phyloP scores from a whole-genome alignment of 2,329 filamentous ascomycete species.

The Ophiosphaerella korrae region DNA sequence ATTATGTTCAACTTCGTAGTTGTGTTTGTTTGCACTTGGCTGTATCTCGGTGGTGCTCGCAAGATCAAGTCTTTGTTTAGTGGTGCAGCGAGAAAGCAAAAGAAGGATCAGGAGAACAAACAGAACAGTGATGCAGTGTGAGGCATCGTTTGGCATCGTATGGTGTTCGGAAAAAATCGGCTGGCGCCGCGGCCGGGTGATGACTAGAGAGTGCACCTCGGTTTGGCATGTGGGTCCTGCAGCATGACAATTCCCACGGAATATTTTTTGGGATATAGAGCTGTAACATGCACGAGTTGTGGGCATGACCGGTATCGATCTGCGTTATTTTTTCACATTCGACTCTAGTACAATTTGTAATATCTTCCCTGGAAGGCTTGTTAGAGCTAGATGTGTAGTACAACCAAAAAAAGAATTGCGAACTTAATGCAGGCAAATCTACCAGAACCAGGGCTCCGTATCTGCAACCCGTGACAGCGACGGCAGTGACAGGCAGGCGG shows the following conservation, averaged over 20 bases:
- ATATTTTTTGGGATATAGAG: background rate
- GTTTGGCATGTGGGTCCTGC: constrained; percentile 16
- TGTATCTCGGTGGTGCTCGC: constrained; percentile 55
- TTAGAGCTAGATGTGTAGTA: too few species aligned
- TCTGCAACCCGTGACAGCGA: background rate
- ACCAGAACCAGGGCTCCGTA: background rate
- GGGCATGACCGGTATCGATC: too few species aligned
- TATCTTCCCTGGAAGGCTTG: background rate
- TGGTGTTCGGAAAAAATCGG: constrained; percentile 31
- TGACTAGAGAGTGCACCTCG: constrained; percentile 8
- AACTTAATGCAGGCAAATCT: background rate
- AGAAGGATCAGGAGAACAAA: constrained; percentile 34
- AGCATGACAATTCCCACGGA: constrained; percentile 29
- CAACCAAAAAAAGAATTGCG: too few species aligned
- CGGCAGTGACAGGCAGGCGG: background rate
- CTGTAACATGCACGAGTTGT: background rate
- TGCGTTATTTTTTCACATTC: background rate
- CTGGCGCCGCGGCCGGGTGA: constrained; percentile 32
- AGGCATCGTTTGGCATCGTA: constrained; percentile 7
- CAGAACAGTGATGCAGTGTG: constrained; percentile 30
- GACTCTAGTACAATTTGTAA: background rate
- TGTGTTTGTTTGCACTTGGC: constrained; percentile 60
- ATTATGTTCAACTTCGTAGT: constrained; percentile 67
- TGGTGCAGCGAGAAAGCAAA: constrained; percentile 39
- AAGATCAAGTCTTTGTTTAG: constrained; percentile 45